Percentiles rank a stretch among this genome's conserved stretches.
Evolutionary conservation across 805 yeast genomes (phyloP).

Genomic region (Zygoascus tannicola): DNA sequence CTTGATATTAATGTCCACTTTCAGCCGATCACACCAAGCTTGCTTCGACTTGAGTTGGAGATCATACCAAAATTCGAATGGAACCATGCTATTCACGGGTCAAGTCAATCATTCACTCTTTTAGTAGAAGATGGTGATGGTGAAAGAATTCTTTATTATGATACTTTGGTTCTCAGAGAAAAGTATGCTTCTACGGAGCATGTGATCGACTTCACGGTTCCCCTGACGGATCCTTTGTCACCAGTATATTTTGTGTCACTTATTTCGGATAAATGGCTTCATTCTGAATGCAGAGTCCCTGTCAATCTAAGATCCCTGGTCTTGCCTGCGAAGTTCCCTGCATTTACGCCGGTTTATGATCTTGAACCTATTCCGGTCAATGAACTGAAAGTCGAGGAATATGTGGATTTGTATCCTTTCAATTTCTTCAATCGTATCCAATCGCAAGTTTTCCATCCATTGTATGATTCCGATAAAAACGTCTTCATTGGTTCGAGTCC

Average conservation of each 20-base stretch:
- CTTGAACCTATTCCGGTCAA: constrained; percentile 41
- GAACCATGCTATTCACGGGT: constrained; percentile 58
- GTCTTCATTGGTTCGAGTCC: constrained; percentile 62
- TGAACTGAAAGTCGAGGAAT: constrained; percentile 42
- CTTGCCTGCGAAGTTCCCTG: constrained; percentile 56
- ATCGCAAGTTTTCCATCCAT: constrained; percentile 54
- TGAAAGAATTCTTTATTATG: constrained; percentile 55
- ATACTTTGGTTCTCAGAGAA: constrained; percentile 43
- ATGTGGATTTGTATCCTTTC: constrained; percentile 39
- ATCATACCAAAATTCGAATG: constrained; percentile 69
- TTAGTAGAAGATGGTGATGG: constrained; percentile 81
- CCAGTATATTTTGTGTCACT: constrained; percentile 69
- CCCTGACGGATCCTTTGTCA: constrained; percentile 43
- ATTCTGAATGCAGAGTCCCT: constrained; percentile 56
- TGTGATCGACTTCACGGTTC: constrained; percentile 55
- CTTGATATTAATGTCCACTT: constrained; percentile 48
- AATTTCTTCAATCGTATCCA: constrained; percentile 60
- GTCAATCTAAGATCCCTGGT: constrained; percentile 43
- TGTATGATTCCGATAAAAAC: constrained; percentile 50
- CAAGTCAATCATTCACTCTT: constrained; percentile 55
- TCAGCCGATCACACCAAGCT: constrained; percentile 69
- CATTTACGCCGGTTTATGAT: constrained; percentile 50
- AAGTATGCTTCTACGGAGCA: constrained; percentile 46
- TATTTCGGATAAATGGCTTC: constrained; percentile 79
- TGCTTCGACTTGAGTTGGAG: constrained; percentile 58